Conservation (phyloP, 2,329 filamentous ascomycete species). For the Paraphoma sp. region DNA sequence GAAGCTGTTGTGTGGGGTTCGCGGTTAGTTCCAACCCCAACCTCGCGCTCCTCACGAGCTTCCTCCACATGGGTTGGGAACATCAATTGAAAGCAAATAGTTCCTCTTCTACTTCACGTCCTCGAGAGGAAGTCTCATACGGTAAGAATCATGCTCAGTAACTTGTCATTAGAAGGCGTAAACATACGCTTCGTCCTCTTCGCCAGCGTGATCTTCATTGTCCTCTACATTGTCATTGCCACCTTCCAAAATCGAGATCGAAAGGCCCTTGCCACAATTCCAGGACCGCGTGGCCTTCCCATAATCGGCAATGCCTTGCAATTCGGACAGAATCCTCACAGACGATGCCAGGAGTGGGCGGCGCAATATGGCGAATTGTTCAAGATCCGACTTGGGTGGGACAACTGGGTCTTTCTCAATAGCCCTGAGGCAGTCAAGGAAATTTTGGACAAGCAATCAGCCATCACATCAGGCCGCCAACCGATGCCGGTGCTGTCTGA, state of each 20-base stretch:
- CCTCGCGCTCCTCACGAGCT: background rate
- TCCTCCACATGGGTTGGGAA: background rate
- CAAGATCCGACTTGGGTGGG: constrained; percentile 47
- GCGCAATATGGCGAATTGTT: constrained; percentile 50
- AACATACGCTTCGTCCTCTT: background rate
- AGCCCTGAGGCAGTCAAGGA: constrained; percentile 49
- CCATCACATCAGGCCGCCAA: constrained; percentile 37
- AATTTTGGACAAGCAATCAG: constrained; percentile 49
- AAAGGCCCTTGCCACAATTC: background rate
- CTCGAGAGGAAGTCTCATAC: background rate
- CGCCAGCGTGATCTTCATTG: background rate
- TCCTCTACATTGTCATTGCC: background rate
- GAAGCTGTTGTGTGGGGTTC: background rate
- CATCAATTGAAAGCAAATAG: background rate
- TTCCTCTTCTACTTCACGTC: background rate
- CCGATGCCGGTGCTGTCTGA: constrained; percentile 45
- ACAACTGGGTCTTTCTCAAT: constrained; percentile 52
- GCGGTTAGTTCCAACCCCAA: background rate
- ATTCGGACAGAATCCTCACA: background rate
- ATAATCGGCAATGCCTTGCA: background rate
- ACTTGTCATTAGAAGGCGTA: background rate
- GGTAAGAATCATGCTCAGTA: background rate
- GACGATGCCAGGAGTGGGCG: background rate
- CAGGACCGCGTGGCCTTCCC: background rate
- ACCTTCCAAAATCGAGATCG: background rate